Percentiles rank a stretch among this genome's conserved stretches.
These are phyloP conservation scores for Tolypocladium ophioglossoides DNA, from an alignment of 2,329 filamentous ascomycete species.

Conservation along the genomic window DNA sequence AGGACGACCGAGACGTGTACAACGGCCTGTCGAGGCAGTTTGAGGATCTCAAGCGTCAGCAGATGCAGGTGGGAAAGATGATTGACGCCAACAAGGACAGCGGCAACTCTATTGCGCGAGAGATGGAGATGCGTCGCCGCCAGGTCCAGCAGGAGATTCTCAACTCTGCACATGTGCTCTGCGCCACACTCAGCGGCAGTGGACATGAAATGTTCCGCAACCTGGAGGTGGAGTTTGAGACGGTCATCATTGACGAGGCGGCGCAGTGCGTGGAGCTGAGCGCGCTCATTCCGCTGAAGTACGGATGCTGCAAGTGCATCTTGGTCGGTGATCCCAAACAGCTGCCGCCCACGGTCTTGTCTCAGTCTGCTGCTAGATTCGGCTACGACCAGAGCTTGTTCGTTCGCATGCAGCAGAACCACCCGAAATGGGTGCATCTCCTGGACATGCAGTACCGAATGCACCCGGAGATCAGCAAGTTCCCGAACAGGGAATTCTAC, in stretches of 20 bases:
- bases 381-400: slow-evolving; percentile 98
- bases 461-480: slow-evolving; percentile 92
- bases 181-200: slow-evolving; percentile 87
- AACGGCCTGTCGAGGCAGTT: slow-evolving; percentile 63
- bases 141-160: slow-evolving; percentile 85
- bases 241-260: slow-evolving; percentile 95
- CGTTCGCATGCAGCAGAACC: slow-evolving; percentile 93
- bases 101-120: slow-evolving; percentile 69
- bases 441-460: slow-evolving; percentile 98
- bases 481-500: slow-evolving; percentile 88
- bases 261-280: slow-evolving; percentile 97
- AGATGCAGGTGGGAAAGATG: slow-evolving; percentile 60
- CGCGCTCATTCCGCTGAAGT: slow-evolving; percentile 92
- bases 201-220: slow-evolving; percentile 97
- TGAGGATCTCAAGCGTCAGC: slow-evolving; percentile 65
- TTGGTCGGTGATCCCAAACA: slow-evolving; percentile 97
- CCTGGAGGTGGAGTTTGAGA: slow-evolving; percentile 93
- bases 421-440: slow-evolving; percentile 78
- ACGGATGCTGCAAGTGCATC: slow-evolving; percentile 93
- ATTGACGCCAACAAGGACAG: slow-evolving; percentile 85
- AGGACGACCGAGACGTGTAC: slow-evolving; percentile 34
- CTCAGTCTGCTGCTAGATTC: slow-evolving; percentile 81
- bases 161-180: slow-evolving; percentile 83
- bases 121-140: slow-evolving; percentile 75
- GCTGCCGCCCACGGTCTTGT: slow-evolving; percentile 88